These are phyloP conservation scores for Leucocoprinus birnbaumii DNA, from an alignment of 768 basidiomycete species.

Conservation along the genomic window DNA sequence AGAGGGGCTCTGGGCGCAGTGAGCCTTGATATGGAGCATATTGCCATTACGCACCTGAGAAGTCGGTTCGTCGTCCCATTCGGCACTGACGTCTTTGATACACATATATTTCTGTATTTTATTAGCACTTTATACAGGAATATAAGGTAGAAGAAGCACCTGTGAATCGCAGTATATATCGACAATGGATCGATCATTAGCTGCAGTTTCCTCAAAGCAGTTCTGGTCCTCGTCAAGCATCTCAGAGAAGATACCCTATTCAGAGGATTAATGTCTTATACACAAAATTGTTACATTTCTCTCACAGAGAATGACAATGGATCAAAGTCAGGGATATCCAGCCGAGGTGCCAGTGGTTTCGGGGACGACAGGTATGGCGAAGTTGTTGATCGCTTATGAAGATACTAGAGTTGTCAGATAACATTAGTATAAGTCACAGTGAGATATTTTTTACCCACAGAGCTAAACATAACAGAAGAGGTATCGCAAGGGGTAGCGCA, in stretches of 20 bases:
- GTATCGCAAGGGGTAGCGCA: slow-evolving; percentile 7
- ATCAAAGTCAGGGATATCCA: slow-evolving; percentile 3
- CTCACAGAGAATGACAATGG: slow-evolving; percentile 3
- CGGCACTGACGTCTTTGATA: background rate
- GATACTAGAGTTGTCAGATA: no score
- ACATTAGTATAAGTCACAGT: background rate
- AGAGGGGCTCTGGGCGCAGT: background rate
- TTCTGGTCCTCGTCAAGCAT: background rate
- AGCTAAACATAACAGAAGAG: background rate
- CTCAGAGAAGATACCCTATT: background rate
- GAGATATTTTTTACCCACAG: background rate
- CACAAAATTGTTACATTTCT: no score
- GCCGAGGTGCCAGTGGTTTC: background rate
- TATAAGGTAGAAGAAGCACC: background rate
- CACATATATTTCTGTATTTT: background rate
- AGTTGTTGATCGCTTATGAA: no score
- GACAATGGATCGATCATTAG: background rate
- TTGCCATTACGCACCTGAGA: background rate
- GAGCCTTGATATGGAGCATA: background rate
- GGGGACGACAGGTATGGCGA: background rate
- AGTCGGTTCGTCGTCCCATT: background rate
- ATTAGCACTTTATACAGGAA: background rate
- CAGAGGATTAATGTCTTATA: background rate
- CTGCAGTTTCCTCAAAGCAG: background rate
- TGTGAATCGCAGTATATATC: background rate